Evolutionary conservation across 1,284 basidiomycete species (phyloP), one percentile per base, ranked within the genome.

Genomic region (Malassezia equina): DNA sequence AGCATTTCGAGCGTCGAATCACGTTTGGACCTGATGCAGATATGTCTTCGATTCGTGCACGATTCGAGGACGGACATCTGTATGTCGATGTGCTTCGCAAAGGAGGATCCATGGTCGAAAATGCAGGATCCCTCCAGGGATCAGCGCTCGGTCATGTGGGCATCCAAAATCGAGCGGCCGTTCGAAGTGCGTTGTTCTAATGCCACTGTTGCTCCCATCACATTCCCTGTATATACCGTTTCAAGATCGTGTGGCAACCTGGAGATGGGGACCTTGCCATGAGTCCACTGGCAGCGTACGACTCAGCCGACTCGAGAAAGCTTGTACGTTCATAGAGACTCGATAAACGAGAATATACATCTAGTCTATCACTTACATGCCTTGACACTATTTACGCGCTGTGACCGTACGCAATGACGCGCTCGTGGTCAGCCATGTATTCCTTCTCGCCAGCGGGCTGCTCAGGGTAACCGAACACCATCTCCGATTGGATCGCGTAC

Each of bases 391-490:
- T 42, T 32, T 29, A 50, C 21, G 47, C 39, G 28, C 47, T 50
- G 39, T 50, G 47, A 13, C 53, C 53, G 36, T 50, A 55, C 8
- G 53, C 53, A 55, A 72, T 75, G 60, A 76, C 74, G 29, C 76
- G 65, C 52, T 76, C 71, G 51, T 77, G 73, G 55, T 77, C 56
- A 7, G 76, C 66, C 43, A 66, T 50, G 62, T 75, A 78, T 11
- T 56, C 48, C 69, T 78, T 78, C 28, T 67, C 64, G 11, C 63
- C 66, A 1, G 77, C 66, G 0, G 66, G 62, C 1, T 58, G 69
- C 15, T 62, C 60, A 23, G 73, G 69, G 42, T 69, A 64, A 51
- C 79, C 79, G 52, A 79, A 79, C 6, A 78, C 78, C 58, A 79
- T 67, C 56, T 79, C 73, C 5, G 75, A 77, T 27, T 71, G 64